Base-by-base conservation (phyloP, 2,329 filamentous ascomycete genomes). In the Thelonectria discophora region DNA sequence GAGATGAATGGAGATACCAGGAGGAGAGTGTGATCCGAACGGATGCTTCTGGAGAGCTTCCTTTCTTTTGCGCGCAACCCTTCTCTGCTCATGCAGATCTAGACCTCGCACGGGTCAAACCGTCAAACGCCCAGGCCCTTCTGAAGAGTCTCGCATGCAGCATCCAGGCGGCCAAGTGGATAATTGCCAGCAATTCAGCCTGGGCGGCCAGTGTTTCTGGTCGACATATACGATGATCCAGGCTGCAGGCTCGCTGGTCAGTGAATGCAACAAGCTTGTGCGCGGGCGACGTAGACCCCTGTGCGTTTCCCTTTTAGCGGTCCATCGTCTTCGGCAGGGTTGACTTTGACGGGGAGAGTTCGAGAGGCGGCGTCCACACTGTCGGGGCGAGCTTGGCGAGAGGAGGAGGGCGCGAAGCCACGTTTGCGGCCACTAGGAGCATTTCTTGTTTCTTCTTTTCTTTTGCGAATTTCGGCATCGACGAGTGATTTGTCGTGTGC, bases 331-430 rank as follows among this genome's bases (percentile, higher is more conserved):
- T 46, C 32, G 48, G 21, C 21, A 24, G 21, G 21, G 21, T 24
- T 24, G 21, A 24, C 21, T 24, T 24, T 24, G 21, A 24, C 21
- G 21, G 21, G 21, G 27, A 27, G 20, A 45, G 15, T 17, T 20
- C 21, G 37, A 39, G 58, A 47, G 52, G 24, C 47, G 39, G 42
- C 32, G 40, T 27, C 42, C 52, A 46, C 34, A 18, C 20, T 17
- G 39, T 52, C 47, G 45, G 37, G 51, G 53, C 37, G 46, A 49
- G 54, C 54, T 56, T 49, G 50, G 46, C 30, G 55, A 46, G 13
- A 51, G 55, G 30, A 32, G 24, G n/a, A 37, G 18, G 30, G 9
- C n/a, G 18, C n/a, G n/a, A 43, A 17, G n/a, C 40, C 43, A 37
- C 34, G 34, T 37, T 37, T 37, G 34, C 34, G 24, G 37, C 8